Conservation (phyloP, 768 basidiomycete genomes). For the Russula earlei region DNA sequence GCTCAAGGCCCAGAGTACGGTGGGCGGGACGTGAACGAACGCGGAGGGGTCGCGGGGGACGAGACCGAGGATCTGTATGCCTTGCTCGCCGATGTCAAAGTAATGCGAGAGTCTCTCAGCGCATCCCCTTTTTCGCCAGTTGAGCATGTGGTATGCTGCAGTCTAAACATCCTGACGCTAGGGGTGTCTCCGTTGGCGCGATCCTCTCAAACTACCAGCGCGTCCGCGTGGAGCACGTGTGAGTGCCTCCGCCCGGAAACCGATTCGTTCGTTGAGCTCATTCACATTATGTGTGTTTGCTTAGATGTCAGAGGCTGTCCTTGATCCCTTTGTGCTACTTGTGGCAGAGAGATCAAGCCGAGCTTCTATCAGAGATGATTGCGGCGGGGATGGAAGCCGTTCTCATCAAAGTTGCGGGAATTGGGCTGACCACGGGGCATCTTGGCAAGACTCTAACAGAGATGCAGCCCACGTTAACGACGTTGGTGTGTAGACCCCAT, state of each 20-base stretch:
- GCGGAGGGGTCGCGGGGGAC: slow-evolving; percentile 61
- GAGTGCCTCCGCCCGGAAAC: slow-evolving; percentile 25
- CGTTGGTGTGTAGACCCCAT: slow-evolving; percentile 47
- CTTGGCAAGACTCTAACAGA: slow-evolving; percentile 66
- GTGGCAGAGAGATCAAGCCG: slow-evolving; percentile 89
- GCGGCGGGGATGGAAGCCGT: slow-evolving; percentile 67
- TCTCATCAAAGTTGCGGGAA: slow-evolving; percentile 93
- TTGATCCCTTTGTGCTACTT: slow-evolving; percentile 79
- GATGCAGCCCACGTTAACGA: slow-evolving; percentile 63
- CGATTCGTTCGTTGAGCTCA: not conserved
- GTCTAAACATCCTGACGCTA: slow-evolving; percentile 68
- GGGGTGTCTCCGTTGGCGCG: slow-evolving; percentile 89
- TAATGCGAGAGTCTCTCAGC: slow-evolving; percentile 24
- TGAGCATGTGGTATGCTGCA: slow-evolving; percentile 26
- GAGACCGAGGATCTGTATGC: slow-evolving; percentile 91
- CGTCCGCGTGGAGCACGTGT: slow-evolving; percentile 97
- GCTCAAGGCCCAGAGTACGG: slow-evolving; percentile 86
- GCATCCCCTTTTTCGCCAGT: not conserved
- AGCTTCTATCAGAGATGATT: slow-evolving; percentile 83
- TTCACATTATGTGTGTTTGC: not conserved
- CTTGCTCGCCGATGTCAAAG: slow-evolving; percentile 70
- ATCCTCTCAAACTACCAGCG: slow-evolving; percentile 97
- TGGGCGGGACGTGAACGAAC: slow-evolving; percentile 36
- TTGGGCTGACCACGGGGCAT: slow-evolving; percentile 70
- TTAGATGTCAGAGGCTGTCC: slow-evolving; percentile 70